phyloP scores from a whole-genome alignment of 2,329 filamentous ascomycete species.

The Teratosphaeria destructans region DNA sequence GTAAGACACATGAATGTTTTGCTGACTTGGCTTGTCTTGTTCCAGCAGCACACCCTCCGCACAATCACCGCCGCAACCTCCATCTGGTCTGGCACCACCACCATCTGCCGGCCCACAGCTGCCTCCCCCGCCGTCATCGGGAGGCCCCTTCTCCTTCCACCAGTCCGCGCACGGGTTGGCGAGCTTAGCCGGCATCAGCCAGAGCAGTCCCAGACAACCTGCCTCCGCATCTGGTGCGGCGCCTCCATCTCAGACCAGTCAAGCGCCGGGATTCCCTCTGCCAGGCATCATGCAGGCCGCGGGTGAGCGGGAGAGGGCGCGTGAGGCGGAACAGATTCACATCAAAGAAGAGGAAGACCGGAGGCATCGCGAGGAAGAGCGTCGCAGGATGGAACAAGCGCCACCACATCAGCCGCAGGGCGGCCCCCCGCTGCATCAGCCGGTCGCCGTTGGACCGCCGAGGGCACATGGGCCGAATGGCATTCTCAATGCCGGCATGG shows the following conservation, averaged over 20 bases:
- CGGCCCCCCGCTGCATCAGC: constrained; percentile 79
- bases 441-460: constrained; percentile 66
- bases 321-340: constrained; percentile 44
- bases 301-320: constrained; percentile 36
- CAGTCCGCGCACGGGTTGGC: constrained; percentile 35
- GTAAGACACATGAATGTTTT: not conserved
- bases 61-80: constrained; percentile 23
- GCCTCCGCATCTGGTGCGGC: constrained; percentile 16
- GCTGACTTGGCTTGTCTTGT: constrained; percentile 2
- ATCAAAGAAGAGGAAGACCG: constrained; percentile 52
- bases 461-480: constrained; percentile 91
- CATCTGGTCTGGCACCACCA: constrained; percentile 19
- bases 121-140: constrained; percentile 23
- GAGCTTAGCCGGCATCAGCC: constrained; percentile 33
- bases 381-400: constrained; percentile 57
- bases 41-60: constrained; percentile 14
- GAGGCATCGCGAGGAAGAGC: constrained; percentile 51
- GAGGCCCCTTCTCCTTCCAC: constrained; percentile 32
- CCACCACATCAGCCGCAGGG: constrained; percentile 79
- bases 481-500: constrained; percentile 53
- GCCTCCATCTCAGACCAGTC: constrained; percentile 22
- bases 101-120: not conserved
- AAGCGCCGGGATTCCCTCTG: constrained; percentile 27
- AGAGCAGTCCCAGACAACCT: constrained; percentile 32
- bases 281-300: constrained; percentile 36